Evolutionary conservation across 2,329 filamentous ascomycete genomes (phyloP), one percentile per base, ranked within the genome.

Genomic region (Didymellaceae sp.): DNA sequence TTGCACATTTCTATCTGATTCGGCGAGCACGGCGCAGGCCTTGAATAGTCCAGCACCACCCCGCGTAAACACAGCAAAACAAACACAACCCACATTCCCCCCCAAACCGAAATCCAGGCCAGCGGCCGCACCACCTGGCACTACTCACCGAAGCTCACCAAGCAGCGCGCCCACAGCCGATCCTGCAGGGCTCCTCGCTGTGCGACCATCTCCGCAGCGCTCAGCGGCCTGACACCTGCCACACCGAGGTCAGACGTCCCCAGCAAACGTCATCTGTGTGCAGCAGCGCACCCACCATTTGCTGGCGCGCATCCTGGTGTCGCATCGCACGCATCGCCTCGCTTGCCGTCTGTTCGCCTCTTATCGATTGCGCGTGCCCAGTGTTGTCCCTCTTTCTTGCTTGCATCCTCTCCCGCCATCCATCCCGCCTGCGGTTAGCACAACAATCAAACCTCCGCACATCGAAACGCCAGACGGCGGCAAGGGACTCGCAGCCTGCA

Each of bases 1-100:
- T 38, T 38, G 55, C 59, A 47, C 63, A 67, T 58, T 62, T 57
- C 58, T 66, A 62, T 57, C 59, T 68, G 62, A 70, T 70, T 61
- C 62, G 67, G 60, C 66, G 67, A 67, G 59, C 63, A 45, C 62
- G 69, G 60, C 69, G 68, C 58, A 65, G 61, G 40, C 55, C 60
- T 44, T 62, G 60, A 63, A 18, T 20, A 14, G 8, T 32, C n/a
- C 21, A 33, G 26, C 22, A 18, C 16, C 32, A 10, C 9, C 14
- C 18, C 21, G 26, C 26, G n/a, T n/a, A 21, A 13, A 49, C 32
- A 28, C 13, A 25, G 2, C 26, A 45, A 39, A 32, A 32, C 46
- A 35, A 22, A 47, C 35, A 42, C 38, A 46, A 45, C 11, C 46
- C 46, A 38, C 10, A 20, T 18, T n/a, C 13, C 11, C 39, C n/a